Evolutionary conservation across 768 basidiomycete species (phyloP).

Genomic region (Chalciporus chontae): DNA sequence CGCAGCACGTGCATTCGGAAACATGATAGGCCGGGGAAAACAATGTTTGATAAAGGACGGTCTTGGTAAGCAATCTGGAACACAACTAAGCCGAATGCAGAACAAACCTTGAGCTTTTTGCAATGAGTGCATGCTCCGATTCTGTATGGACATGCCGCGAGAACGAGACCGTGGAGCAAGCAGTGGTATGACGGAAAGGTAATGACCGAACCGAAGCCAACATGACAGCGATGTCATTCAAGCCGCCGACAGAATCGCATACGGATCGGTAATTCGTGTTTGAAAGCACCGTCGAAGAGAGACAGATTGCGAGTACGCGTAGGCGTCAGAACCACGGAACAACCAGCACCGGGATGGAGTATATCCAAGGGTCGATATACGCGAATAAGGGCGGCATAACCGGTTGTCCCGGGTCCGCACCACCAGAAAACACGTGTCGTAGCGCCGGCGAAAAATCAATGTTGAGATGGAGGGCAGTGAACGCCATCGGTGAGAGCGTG

Average conservation of each 20-base stretch:
- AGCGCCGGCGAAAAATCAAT: background rate
- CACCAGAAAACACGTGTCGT: constrained; percentile 11
- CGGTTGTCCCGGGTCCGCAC: constrained; percentile 3
- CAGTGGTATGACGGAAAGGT: constrained; percentile 5
- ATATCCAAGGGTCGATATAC: background rate
- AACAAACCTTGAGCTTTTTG: constrained; percentile 80
- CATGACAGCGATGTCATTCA: background rate
- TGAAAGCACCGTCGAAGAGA: background rate
- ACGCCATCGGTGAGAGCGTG: background rate
- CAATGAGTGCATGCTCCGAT: constrained; percentile 83
- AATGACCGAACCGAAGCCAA: constrained; percentile 15
- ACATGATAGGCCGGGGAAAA: constrained; percentile 14
- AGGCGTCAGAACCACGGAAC: too few species aligned
- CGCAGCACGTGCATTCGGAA: constrained; percentile 16
- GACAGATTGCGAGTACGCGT: background rate
- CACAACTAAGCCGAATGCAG: constrained; percentile 2
- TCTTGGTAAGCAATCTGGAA: constrained; percentile 19
- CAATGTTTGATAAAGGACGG: constrained; percentile 6
- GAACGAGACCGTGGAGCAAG: constrained; percentile 5
- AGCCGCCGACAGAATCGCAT: background rate
- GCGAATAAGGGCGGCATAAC: background rate
- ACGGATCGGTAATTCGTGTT: constrained; percentile 5
- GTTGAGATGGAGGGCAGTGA: constrained; percentile 1
- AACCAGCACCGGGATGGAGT: too few species aligned
- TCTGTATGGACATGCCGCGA: constrained; percentile 35